These are phyloP conservation scores for Trichoderma cornu-damae DNA, from an alignment of 2,329 filamentous ascomycete genomes.

Conservation along the genomic window DNA sequence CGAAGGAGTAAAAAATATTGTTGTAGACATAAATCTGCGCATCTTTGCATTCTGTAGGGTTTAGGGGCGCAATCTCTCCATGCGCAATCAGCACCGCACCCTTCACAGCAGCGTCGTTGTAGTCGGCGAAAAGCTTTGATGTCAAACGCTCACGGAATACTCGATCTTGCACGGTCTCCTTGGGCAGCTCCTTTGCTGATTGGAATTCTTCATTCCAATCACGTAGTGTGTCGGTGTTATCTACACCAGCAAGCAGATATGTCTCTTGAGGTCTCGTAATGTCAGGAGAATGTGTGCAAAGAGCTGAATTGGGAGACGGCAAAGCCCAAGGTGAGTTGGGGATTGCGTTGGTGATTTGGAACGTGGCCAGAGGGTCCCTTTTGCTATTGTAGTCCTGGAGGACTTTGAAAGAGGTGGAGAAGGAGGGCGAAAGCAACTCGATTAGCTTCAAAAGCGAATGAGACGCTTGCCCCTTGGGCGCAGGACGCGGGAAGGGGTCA, in stretches of 20 bases:
- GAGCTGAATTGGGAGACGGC: conserved; percentile 57
- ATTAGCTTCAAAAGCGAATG: conserved; percentile 86
- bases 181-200: conserved; percentile 88
- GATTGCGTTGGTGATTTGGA: conserved; percentile 92
- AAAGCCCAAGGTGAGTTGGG: conserved; percentile 91
- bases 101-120: conserved; percentile 88
- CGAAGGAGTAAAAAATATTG: conserved; percentile 99
- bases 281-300: conserved; percentile 72
- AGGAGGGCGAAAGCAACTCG: conserved; percentile 74
- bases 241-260: conserved; percentile 81
- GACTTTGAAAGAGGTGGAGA: conserved; percentile 67
- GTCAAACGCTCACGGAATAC: conserved; percentile 92
- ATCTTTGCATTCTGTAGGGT: conserved; percentile 86
- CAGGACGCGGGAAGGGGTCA: conserved; percentile 74
- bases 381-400: conserved; percentile 80
- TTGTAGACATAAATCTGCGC: conserved; percentile 99
- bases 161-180: conserved; percentile 88
- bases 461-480: conserved; percentile 70
- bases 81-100: conserved; percentile 88
- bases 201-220: conserved; percentile 99
- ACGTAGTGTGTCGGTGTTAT: conserved; percentile 88
- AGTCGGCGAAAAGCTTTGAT: conserved; percentile 95
- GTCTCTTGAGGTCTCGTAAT: conserved; percentile 88
- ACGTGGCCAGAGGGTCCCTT: conserved; percentile 84
- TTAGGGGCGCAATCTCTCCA: conserved; percentile 87